Evolutionary conservation across 108 stramenopile genomes (phyloP), one percentile per base, ranked within the genome.

Genomic region (Ochromonas danica): DNA sequence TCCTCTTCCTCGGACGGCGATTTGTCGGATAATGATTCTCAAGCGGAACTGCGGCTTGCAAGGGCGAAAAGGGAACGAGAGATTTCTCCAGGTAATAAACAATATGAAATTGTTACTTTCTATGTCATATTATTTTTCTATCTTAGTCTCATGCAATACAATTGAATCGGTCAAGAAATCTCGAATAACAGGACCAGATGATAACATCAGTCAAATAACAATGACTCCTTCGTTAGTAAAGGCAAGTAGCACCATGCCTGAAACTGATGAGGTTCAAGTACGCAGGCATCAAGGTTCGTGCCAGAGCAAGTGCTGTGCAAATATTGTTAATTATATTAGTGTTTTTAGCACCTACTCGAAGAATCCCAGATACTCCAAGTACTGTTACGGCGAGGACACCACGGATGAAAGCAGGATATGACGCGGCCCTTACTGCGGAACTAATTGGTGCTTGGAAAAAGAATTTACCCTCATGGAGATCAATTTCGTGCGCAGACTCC

Each of bases 281-380:
- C 51, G 51, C 51, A 57, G 51, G 51, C 51, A 57, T 57, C 51
- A 57, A 57, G 51, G 51, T 57, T 57, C 51, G 51, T 57, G 51
- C 51, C 51, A 57, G 51, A 57, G 51, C 51, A 57, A 57, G 51
- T 57, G 51, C 51, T 57, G 51, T 57, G 51, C 51, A 57, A 57
- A 57, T 57, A 57, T 57, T 57, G 51, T 57, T 57, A 57, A 57
- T 57, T 57, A 57, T 57, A 57, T 57, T 57, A 57, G 51, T 57
- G 51, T 57, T 57, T 57, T 57, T 57, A 57, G 51, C 51, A 57
- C 51, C 51, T 57, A 57, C 51, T 57, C 51, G 51, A 57, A 57
- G 51, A 57, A 57, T 57, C 51, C 51, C 51, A 57, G 51, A 57
- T 57, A 57, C 51, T 57, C 51, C 51, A 57, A 57, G 51, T 57